Evolutionary conservation across 176 grass and related monocot genomes (phyloP).

Genomic region (Canna indica): DNA sequence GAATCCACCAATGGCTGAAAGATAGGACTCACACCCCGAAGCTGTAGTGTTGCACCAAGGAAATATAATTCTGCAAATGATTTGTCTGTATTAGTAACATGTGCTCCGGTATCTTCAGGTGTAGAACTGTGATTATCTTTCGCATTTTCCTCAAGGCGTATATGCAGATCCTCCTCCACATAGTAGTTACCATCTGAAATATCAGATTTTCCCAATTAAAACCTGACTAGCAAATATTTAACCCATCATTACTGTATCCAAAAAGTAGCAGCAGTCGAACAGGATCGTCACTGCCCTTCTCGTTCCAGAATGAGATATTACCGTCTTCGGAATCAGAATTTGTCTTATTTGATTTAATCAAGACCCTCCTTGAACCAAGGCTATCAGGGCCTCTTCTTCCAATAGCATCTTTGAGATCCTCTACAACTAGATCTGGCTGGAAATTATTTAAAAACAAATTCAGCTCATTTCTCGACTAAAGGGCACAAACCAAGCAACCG

Average conservation of each 20-base stretch:
- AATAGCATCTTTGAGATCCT: slow-evolving; percentile 56
- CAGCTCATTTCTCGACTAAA: neutral
- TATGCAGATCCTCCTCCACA: neutral
- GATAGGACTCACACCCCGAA: slow-evolving; percentile 50
- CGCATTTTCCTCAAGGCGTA: neutral
- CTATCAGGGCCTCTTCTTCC: slow-evolving; percentile 50
- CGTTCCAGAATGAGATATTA: neutral
- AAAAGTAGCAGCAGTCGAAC: neutral
- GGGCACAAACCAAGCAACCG: too few species aligned
- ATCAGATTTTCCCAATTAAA: neutral
- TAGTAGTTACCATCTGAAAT: neutral
- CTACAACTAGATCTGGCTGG: slow-evolving; percentile 31
- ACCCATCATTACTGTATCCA: too few species aligned
- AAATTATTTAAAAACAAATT: slow-evolving; percentile 10
- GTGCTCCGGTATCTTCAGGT: neutral
- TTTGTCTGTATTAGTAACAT: neutral
- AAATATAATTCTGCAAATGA: slow-evolving; percentile 34
- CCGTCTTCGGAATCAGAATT: slow-evolving; percentile 19
- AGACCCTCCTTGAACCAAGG: slow-evolving; percentile 40
- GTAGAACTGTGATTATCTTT: slow-evolving; percentile 1
- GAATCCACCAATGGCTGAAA: slow-evolving; percentile 42
- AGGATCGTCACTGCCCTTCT: slow-evolving; percentile 3
- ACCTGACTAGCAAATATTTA: neutral
- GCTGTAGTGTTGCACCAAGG: slow-evolving; percentile 64
- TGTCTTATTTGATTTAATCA: slow-evolving; percentile 20